These are phyloP conservation scores for Pecoramyces ruminantium DNA, from an alignment of 192 early-diverging fungal genomes.

Conservation along the genomic window DNA sequence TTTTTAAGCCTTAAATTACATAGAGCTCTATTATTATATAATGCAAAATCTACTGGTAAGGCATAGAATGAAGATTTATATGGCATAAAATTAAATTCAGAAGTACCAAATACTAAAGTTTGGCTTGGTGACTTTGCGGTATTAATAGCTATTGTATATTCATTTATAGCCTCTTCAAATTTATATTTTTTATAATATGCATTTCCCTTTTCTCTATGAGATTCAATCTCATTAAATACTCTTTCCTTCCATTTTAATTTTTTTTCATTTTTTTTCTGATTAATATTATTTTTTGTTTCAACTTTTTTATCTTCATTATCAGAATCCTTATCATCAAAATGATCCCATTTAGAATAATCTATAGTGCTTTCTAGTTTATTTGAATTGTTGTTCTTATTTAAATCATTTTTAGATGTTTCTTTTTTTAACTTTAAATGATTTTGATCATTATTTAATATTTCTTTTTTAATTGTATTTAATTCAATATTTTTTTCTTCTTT, in stretches of 20 bases:
- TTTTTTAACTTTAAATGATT: not conserved
- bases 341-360: not conserved
- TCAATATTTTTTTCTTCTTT: not conserved
- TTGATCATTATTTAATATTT: not conserved
- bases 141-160: not conserved
- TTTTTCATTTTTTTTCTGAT: not conserved
- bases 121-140: not conserved
- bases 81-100: not conserved
- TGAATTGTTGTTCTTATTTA: not conserved
- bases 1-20: not conserved
- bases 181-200: not conserved
- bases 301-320: not conserved
- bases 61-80: not conserved
- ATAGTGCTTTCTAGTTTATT: not conserved
- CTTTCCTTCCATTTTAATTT: not conserved
- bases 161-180: not conserved
- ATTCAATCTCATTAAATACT: not conserved
- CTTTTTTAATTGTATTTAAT: not conserved
- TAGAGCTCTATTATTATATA: not conserved
- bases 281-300: not conserved
- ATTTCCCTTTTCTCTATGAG: not conserved
- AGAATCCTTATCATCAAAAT: not conserved
- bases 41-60: not conserved
- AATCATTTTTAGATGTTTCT: not conserved
- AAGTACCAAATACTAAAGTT: not conserved